Evolutionary conservation across 768 basidiomycete species (phyloP).

Genomic region (Lentinula detonsa): DNA sequence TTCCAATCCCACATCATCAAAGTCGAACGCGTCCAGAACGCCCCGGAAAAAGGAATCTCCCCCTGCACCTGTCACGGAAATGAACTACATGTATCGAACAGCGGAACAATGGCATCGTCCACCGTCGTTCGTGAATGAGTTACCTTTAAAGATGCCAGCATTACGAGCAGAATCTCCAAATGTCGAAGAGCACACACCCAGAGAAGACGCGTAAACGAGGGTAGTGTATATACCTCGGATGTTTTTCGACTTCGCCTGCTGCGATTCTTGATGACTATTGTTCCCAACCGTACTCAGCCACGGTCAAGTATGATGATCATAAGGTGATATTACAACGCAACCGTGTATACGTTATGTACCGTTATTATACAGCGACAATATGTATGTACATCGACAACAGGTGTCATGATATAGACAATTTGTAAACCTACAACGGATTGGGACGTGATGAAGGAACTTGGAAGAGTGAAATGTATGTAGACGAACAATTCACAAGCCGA

Average conservation of each 20-base stretch:
- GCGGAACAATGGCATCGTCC: constrained; percentile 4
- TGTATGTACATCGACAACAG: no score
- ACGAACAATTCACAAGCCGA: neutral
- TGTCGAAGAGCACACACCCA: neutral
- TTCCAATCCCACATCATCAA: neutral
- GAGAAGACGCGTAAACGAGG: no score
- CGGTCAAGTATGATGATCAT: no score
- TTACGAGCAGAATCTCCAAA: neutral
- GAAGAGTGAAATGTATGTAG: neutral
- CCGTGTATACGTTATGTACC: neutral
- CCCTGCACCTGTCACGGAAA: neutral
- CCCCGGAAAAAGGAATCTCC: neutral
- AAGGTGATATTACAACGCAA: neutral
- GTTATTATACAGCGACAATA: neutral
- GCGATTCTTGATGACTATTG: no score
- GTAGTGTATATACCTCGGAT: no score
- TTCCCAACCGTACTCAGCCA: no score
- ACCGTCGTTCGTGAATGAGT: neutral
- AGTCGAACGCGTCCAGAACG: neutral
- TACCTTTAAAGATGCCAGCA: constrained; percentile 1
- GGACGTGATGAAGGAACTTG: neutral
- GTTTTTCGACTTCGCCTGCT: no score
- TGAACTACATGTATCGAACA: constrained; percentile 1
- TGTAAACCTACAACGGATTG: neutral
- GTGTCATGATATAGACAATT: no score